Base-by-base conservation (phyloP, 2,329 filamentous ascomycete genomes). In the Fusarium luffae region DNA sequence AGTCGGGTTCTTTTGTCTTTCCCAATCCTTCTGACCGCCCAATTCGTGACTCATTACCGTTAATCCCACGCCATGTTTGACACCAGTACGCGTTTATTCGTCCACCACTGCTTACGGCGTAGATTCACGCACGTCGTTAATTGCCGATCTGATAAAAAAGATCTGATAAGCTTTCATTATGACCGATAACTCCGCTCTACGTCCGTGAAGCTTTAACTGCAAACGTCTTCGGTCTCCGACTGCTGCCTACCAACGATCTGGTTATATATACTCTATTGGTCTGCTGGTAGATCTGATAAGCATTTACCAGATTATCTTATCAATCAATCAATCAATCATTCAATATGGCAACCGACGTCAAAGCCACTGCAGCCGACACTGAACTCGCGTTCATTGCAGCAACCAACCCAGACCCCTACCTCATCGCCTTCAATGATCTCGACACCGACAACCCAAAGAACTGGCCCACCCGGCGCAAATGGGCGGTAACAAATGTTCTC, bases 401-500 rank as follows among this genome's bases (percentile, higher is more conserved):
- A 1, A 10, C 13, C 8, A 30, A 50, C 2, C 5, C 41, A 19
- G 73, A 77, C n/a, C 68, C 68, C 1, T 75, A 68, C 32, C 75
- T 77, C 1, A 68, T 77, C 13, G 56, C 69, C 5, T 76, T 81
- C 34, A 51, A 76, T 25, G 66, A 75, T 3, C 65, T 71, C 1
- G 80, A 82, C 48, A 63, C 72, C 3, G 77, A 79, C 0, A 81
- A 83, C 28, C 82, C 81, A 2, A 74, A 77, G 28, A 73, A 82
- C 55, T 84, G 81, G 82, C 73, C 79, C 0, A 72, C 59, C 1
- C 63, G 76, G 3, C 77, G 75, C 4, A 86, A 86, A 73, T 86
- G 85, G 85, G 78, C 79, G 1, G 82, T 84, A 2, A 86, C 84
- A 5, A 74, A 83, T 49, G 80, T 85, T 5, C 78, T 86, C 2